These are phyloP conservation scores for Asclepias syriaca DNA, from an alignment of 257 asterid genomes.

Conservation along the genomic window DNA sequence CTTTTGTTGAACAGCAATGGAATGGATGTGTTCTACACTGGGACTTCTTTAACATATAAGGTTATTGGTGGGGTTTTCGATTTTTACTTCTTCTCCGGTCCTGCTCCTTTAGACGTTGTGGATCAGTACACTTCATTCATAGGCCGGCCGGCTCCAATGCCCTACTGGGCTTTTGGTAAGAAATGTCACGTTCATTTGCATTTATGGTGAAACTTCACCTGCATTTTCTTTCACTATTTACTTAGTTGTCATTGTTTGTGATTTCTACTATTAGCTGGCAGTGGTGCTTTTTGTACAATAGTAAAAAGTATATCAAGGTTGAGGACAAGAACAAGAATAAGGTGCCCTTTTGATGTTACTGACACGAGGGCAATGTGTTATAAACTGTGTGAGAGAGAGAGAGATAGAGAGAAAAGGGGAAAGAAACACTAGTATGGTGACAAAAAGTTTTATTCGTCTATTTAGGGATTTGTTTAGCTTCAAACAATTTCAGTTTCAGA, in stretches of 20 bases:
- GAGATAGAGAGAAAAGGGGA: background rate
- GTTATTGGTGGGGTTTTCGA: conserved; percentile 95
- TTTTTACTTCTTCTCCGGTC: conserved; percentile 88
- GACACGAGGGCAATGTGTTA: background rate
- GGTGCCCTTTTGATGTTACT: background rate
- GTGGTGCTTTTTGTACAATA: background rate
- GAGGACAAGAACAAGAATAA: background rate
- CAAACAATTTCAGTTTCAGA: background rate
- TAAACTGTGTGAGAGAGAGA: background rate
- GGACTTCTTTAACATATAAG: conserved; percentile 74
- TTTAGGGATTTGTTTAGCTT: background rate
- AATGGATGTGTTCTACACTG: conserved; percentile 86
- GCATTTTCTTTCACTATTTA: background rate
- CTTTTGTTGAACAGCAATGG: conserved; percentile 87
- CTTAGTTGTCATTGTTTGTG: background rate
- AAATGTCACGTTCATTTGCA: conserved; percentile 4
- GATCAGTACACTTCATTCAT: conserved; percentile 77
- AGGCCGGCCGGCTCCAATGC: conserved; percentile 97
- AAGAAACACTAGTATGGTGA: background rate
- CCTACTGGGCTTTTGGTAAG: conserved; percentile 94
- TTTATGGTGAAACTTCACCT: background rate
- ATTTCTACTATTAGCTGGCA: background rate
- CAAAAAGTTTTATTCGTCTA: background rate
- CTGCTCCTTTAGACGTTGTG: conserved; percentile 75
- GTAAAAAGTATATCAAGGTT: background rate